A percentile compares a stretch with the other conserved stretches of the same genome.
These are phyloP conservation scores for Glaciozyma martinii DNA, from an alignment of 768 basidiomycete species.

Conservation along the genomic window DNA sequence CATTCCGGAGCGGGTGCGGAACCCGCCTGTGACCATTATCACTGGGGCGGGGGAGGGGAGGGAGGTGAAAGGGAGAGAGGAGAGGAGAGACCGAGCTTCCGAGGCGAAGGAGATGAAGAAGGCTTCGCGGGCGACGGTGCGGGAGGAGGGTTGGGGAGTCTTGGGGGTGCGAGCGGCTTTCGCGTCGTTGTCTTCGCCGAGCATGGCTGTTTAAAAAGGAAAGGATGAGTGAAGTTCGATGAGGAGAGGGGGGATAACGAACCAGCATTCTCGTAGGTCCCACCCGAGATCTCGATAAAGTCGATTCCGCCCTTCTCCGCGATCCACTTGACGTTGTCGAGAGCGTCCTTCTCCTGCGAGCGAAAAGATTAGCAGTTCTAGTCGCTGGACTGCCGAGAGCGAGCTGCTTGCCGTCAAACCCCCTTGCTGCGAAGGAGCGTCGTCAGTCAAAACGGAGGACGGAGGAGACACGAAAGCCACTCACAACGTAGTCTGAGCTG, in stretches of 20 bases:
- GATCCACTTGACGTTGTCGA: conserved; percentile 55
- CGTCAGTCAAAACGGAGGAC: not conserved
- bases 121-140: conserved; percentile 49
- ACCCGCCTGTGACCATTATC: conserved; percentile 71
- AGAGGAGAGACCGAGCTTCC: conserved; percentile 47
- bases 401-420: conserved; percentile 26
- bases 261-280: conserved; percentile 75
- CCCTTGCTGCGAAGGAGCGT: conserved; percentile 20
- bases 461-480: conserved; percentile 5
- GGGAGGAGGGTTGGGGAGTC: not conserved
- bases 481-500: conserved; percentile 58
- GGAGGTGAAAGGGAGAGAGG: conserved; percentile 35
- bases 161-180: conserved; percentile 2
- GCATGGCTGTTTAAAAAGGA: not conserved
- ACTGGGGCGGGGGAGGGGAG: conserved; percentile 45
- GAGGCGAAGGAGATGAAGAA: conserved; percentile 64
- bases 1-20: conserved; percentile 54
- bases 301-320: conserved; percentile 61
- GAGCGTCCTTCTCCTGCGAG: conserved; percentile 43
- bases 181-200: not conserved
- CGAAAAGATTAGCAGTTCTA: not conserved
- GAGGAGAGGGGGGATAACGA: conserved; percentile 13
- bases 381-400: not conserved
- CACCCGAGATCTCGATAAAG: conserved; percentile 80
- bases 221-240: not conserved